Percentiles rank a stretch among this genome's conserved stretches.
These are phyloP conservation scores for Aspergillus saccharolyticus DNA, from an alignment of 495 filamentous ascomycete genomes.

Conservation along the genomic window DNA sequence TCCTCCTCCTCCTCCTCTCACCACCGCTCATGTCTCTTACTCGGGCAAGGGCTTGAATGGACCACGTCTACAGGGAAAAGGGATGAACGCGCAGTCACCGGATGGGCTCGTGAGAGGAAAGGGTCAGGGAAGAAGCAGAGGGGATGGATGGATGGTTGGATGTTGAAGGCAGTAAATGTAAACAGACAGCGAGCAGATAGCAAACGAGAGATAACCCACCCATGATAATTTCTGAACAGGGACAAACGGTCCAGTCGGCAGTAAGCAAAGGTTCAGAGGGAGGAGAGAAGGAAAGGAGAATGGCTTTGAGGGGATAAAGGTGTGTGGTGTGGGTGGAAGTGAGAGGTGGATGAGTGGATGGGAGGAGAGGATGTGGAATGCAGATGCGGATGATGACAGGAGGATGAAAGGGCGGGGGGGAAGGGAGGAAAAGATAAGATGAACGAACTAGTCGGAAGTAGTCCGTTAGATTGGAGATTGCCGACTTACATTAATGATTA, in stretches of 20 bases:
- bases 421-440: constrained; percentile 3
- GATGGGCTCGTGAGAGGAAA: not conserved
- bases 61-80: not conserved
- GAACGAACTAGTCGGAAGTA: not conserved
- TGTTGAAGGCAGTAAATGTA: not conserved
- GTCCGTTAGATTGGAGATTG: not conserved
- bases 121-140: not conserved
- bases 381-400: constrained; percentile 27
- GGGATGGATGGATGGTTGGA: not conserved
- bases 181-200: not conserved
- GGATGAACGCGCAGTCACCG: not conserved
- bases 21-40: not conserved
- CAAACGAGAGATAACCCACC: constrained; percentile 23
- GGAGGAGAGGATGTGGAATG: constrained; percentile 19
- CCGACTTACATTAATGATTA: not conserved
- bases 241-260: constrained; percentile 2
- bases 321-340: not conserved
- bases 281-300: not conserved
- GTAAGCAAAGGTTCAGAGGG: not conserved
- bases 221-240: constrained; percentile 18
- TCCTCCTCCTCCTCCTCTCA: too few species aligned
- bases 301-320: not conserved
- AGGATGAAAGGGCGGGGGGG: constrained; percentile 14
- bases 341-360: constrained; percentile 6
- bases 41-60: not conserved